Evolutionary conservation across 108 stramenopile species (phyloP).

Genomic region (Pseudonitzschia pungens): DNA sequence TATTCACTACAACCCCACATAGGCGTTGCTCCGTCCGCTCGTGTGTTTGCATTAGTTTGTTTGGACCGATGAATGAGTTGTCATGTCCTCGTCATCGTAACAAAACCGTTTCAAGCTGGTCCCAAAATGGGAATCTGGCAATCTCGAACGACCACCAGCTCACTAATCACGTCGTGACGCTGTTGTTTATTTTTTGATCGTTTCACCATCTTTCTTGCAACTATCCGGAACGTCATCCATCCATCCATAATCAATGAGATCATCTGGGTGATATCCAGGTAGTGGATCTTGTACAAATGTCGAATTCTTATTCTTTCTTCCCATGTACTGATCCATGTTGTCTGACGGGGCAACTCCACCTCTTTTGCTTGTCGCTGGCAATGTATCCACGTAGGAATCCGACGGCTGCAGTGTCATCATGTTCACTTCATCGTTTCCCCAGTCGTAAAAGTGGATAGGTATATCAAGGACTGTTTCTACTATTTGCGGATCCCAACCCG

Average conservation of each 20-base stretch:
- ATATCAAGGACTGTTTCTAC: conserved; percentile 74
- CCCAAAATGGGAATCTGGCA: too few relatives aligned
- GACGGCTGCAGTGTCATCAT: conserved; percentile 11
- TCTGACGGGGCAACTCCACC: conserved; percentile 11
- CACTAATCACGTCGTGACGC: too few relatives aligned
- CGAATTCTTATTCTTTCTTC: conserved; percentile 32
- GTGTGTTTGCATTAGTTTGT: too few relatives aligned
- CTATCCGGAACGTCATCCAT: conserved; percentile 17
- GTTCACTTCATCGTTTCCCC: conserved; percentile 51
- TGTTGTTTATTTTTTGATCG: background rate
- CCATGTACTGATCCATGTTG: conserved; percentile 35
- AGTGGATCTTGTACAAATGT: conserved; percentile 34
- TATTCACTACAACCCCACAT: too few relatives aligned
- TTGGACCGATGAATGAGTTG: too few relatives aligned
- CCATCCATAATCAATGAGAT: conserved; percentile 31
- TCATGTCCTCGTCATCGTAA: too few relatives aligned
- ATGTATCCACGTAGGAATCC: conserved; percentile 23
- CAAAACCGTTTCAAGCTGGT: too few relatives aligned
- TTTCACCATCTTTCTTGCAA: background rate
- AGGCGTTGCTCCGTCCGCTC: too few relatives aligned
- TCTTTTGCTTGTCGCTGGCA: conserved; percentile 5
- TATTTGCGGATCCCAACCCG: conserved; percentile 67
- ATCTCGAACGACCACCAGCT: too few relatives aligned
- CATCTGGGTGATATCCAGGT: conserved; percentile 39
- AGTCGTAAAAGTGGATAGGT: conserved; percentile 75